Conservation (phyloP, 73 alveolate genomes). For the Tetrahymena borealis region DNA sequence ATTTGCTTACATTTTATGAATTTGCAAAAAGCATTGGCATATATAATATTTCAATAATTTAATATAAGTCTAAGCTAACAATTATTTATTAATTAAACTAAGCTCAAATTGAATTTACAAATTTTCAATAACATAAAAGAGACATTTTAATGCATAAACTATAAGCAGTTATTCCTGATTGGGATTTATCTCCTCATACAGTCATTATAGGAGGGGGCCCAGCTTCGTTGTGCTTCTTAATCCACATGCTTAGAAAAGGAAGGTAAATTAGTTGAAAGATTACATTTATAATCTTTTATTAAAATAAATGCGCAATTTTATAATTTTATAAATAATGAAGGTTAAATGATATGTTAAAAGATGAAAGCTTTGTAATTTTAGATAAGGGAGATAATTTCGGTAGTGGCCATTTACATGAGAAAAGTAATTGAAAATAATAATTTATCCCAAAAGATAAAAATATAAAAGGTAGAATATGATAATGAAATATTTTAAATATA, state of each 20-base stretch:
- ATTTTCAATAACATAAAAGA: too few species aligned
- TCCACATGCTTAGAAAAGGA: neutral
- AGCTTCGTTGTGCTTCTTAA: neutral
- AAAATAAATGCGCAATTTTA: neutral
- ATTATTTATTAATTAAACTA: neutral
- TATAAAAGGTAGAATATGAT: too few species aligned
- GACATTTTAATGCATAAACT: neutral
- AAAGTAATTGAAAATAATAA: neutral
- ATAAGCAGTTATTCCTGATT: neutral
- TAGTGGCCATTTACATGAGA: neutral
- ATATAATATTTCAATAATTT: too few species aligned
- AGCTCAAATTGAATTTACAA: neutral
- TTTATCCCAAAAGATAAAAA: too few species aligned
- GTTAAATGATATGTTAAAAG: neutral
- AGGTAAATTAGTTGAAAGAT: neutral
- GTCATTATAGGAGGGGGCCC: neutral
- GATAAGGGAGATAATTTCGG: neutral
- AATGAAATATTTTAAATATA: too few species aligned
- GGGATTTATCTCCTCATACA: neutral
- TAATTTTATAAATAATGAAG: neutral
- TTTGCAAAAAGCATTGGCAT: too few species aligned
- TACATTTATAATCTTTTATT: too few species aligned
- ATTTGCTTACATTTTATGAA: too few species aligned
- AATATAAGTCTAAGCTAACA: too few species aligned
- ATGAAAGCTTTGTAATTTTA: neutral